Base-by-base conservation (phyloP, 1,139 yeast species). In the Taphrina deformans region DNA sequence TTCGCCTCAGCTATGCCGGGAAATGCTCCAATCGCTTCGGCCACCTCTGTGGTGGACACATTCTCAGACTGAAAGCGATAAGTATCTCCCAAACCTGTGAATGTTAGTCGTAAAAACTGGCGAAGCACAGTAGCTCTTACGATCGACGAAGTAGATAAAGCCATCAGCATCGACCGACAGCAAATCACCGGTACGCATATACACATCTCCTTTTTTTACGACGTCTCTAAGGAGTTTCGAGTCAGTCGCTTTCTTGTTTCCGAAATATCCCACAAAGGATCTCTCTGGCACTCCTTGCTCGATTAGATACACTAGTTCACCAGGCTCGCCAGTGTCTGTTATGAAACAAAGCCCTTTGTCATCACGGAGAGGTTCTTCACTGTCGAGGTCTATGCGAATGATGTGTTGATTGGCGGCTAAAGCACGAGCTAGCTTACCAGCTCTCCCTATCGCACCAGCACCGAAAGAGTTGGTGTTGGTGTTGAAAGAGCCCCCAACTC, bases 1-100 rank as follows among this genome's bases (percentile, higher is more conserved):
- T 90, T 95, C 2, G 86, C 83, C 73, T 89, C 89, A 67, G 80
- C 79, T 67, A 90, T 78, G 51, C 77, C 78, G 27, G 82, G 79
- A 60, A 75, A 70, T 6, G 75, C 73, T 18, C 74, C 69, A 10
- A 82, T 71, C n/a, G 88, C 88, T 74, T 87, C 89, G 75, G 92
- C 98, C 48, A 93, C 97, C 76, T 93, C 97, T 52, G 92, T 86
- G 9, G 98, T 91, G 35, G 95, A 86, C 40, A 93, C 97, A 76
- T 93, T 92, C 77, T 93, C 99, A 1, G 96, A 88, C 77, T 91
- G 92, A 98, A 98, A 93, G 71, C 99, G 83, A 79, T 88, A 93
- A 0, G 98, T 92, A 74, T 93, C 99, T 45, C 99, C 99, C 73
- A 92, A 27, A 3, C 62, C 51, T 27, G 50, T 18, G 2, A 2